These are phyloP conservation scores for Daldinia bambusicola DNA, from an alignment of 495 filamentous ascomycete genomes.

Conservation along the genomic window DNA sequence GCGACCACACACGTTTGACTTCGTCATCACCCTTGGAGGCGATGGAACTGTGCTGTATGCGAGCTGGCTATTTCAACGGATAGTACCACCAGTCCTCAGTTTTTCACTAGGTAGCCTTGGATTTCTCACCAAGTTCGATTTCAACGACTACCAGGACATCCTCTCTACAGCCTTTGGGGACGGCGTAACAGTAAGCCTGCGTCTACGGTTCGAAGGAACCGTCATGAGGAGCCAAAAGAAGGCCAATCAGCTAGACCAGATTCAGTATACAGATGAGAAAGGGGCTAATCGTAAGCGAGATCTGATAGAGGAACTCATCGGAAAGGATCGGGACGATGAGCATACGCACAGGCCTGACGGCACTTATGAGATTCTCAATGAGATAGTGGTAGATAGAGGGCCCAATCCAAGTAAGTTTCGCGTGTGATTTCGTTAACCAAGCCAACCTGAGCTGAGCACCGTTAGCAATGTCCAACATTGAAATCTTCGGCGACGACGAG, in stretches of 20 bases:
- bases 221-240: constrained; percentile 83
- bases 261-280: constrained; percentile 48
- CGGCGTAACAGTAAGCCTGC: constrained; percentile 87
- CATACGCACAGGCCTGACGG: constrained; percentile 83
- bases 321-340: constrained; percentile 81
- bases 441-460: constrained; percentile 12
- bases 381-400: constrained; percentile 88
- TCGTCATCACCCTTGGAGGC: constrained; percentile 93
- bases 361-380: constrained; percentile 90
- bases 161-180: constrained; percentile 78
- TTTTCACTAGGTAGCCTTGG: constrained; percentile 93
- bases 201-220: constrained; percentile 92
- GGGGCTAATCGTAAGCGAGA: constrained; percentile 59
- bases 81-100: constrained; percentile 91
- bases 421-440: constrained; percentile 4
- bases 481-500: constrained; percentile 95
- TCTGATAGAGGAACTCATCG: constrained; percentile 89
- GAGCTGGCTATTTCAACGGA: constrained; percentile 95
- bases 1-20: constrained; percentile 89
- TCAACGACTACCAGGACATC: constrained; percentile 73
- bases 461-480: constrained; percentile 83
- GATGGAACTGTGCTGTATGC: constrained; percentile 97
- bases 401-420: constrained; percentile 79
- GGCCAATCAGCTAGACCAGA: constrained; percentile 30
- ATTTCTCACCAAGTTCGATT: constrained; percentile 97